Percentiles rank a stretch among this genome's conserved stretches.
Evolutionary conservation across 2,329 filamentous ascomycete species (phyloP).

Genomic region (Fusarium algeriense): DNA sequence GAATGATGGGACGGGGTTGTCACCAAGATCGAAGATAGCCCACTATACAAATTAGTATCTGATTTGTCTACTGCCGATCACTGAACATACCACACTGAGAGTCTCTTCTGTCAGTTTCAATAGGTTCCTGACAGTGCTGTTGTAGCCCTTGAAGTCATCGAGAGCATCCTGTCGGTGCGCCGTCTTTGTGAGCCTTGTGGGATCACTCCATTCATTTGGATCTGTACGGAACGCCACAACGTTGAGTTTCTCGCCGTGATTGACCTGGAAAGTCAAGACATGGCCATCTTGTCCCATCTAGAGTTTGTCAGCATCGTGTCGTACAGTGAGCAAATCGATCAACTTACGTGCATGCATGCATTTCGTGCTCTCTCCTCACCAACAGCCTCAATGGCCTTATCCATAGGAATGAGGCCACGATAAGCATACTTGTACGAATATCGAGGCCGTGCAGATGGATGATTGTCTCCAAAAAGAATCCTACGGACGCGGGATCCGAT

Average conservation of each 20-base stretch:
- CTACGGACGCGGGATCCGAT: constrained; percentile 69
- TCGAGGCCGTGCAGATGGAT: constrained; percentile 53
- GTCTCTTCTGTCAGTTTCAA: constrained; percentile 48
- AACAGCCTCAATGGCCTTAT: constrained; percentile 63
- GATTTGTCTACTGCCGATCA: rapidly evolving
- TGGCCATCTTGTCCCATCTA: constrained; percentile 64
- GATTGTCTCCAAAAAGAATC: constrained; percentile 59
- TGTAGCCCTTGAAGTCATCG: constrained; percentile 53
- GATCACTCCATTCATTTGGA: constrained; percentile 47
- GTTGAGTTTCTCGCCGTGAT: constrained; percentile 67
- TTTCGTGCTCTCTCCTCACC: constrained; percentile 53
- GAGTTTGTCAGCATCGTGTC: neutral
- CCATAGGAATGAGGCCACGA: constrained; percentile 61
- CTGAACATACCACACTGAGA: constrained; percentile 35
- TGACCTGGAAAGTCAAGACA: constrained; percentile 69
- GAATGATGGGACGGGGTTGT: constrained; percentile 58
- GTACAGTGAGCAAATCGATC: rapidly evolving
- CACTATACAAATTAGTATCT: constrained; percentile 49
- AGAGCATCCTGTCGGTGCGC: constrained; percentile 51
- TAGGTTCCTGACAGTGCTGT: constrained; percentile 48
- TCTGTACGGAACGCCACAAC: constrained; percentile 60
- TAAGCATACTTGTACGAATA: constrained; percentile 72
- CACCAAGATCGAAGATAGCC: constrained; percentile 61
- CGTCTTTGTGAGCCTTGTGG: constrained; percentile 28
- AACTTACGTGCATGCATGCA: constrained; percentile 46